Base-by-base conservation (phyloP, 345 rosid genomes). In the Brassica rapa region DNA sequence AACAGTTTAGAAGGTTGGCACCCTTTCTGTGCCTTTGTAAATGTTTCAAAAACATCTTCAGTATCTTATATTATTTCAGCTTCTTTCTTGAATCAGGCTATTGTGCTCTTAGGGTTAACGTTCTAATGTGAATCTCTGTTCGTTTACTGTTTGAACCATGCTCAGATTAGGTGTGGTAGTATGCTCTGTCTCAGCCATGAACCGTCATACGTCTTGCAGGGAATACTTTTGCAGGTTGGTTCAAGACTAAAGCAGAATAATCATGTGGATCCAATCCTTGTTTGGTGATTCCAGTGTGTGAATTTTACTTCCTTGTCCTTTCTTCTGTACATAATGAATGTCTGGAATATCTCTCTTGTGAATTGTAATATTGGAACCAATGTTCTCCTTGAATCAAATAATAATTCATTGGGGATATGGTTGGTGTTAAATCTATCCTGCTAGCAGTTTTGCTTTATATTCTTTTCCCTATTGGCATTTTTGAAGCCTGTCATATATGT, bases 401-500 rank as follows among this genome's bases (percentile, higher is more conserved):
- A 11, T 15, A 12, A 16, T 15, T 62, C 64, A 77, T n/a, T 33
- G 49, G 11, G 4, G 27, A 7, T 68, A 39, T 2, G 43, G 62
- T 66, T 71, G 81, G 67, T 78, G 72, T 4, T 8, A 71, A 51
- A 70, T 70, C 68, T 41, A 12, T 39, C 41, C n/a, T 37, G 25
- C 2, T 57, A 77, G 55, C 71, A n/a, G 4, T 35, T 71, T 49
- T 72, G 33, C 63, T 72, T 61, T 73, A 63, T 69, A 49, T 60
- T 68, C 60, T 60, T 67, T 79, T 49, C 35, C 11, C 62, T 59
- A 24, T 79, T 79, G 74, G 73, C 69, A 67, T 67, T 60, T 78
- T 55, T 66, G 27, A 49, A 68, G 62, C 39, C 68, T 65, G 32
- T 49, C 62, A 39, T 60, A 46, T 4, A 46, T 61, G 74, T 75